Evolutionary conservation across 306 rosid species (phyloP).

Genomic region (Senna tora): DNA sequence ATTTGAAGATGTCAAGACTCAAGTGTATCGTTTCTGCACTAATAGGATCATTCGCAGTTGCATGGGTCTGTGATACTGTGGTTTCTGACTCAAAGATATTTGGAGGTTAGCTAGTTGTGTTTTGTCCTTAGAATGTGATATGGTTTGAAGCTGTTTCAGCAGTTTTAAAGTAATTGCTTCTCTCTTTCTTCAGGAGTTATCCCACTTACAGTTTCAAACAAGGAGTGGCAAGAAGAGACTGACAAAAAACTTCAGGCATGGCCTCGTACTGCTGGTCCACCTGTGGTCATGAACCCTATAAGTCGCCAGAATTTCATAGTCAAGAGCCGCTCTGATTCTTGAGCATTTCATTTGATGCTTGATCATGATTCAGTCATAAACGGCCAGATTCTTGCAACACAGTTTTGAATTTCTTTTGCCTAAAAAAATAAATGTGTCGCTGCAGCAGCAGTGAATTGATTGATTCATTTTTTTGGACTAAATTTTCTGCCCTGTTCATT

Average conservation of each 20-base stretch:
- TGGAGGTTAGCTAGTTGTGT: constrained; percentile 57
- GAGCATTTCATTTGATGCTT: constrained; percentile 27
- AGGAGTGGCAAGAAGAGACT: constrained; percentile 82
- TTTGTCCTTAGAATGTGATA: constrained; percentile 1
- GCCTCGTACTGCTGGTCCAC: constrained; percentile 90
- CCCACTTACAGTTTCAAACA: constrained; percentile 60
- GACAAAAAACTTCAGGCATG: constrained; percentile 86
- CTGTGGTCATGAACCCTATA: constrained; percentile 76
- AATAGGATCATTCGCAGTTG: constrained; percentile 59
- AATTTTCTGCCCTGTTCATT: constrained; percentile 5
- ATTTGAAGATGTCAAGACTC: constrained; percentile 53
- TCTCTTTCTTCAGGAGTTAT: constrained; percentile 61
- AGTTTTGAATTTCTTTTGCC: constrained; percentile 23
- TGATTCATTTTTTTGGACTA: constrained; percentile 10
- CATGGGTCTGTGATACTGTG: constrained; percentile 50
- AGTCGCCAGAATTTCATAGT: constrained; percentile 71
- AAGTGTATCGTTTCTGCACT: constrained; percentile 52
- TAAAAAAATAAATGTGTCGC: constrained; percentile 32
- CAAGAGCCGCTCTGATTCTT: constrained; percentile 53
- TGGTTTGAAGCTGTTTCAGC: constrained; percentile 5
- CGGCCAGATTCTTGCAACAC: constrained; percentile 30
- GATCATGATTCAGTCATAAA: constrained; percentile 28
- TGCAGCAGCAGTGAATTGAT: constrained; percentile 25
- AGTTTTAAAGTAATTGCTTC: constrained; percentile 24
- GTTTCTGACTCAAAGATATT: constrained; percentile 71